Conservation (phyloP, 2,329 filamentous ascomycete genomes). For the Tympanopsis confertula region DNA sequence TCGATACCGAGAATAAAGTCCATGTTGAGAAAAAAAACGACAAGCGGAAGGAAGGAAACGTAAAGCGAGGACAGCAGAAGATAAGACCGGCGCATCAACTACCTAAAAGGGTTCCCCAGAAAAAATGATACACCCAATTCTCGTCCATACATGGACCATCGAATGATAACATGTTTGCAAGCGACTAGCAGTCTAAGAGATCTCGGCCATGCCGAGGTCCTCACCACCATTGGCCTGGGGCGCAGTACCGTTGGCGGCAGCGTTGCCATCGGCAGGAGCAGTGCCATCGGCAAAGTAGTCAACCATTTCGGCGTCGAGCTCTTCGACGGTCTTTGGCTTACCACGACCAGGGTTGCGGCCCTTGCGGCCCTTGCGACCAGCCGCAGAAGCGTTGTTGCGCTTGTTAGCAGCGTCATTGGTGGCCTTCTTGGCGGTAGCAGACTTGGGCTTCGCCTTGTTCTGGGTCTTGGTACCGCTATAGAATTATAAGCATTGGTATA, state of each 20-base stretch:
- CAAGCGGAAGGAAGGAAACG: not conserved
- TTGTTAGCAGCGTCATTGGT: too few relatives aligned
- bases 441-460: not conserved
- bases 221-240: not conserved
- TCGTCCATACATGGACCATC: not conserved
- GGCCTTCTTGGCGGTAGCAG: conserved; percentile 12
- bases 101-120: not conserved
- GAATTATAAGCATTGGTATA: not conserved
- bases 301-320: conserved; percentile 61
- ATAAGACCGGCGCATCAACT: too few relatives aligned
- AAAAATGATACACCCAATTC: not conserved
- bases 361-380: not conserved
- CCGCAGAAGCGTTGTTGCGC: conserved; percentile 16
- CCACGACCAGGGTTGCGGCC: conserved; percentile 21
- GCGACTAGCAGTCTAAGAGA: not conserved
- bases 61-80: not conserved
- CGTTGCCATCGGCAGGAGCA: conserved; percentile 17
- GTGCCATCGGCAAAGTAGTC: conserved; percentile 42
- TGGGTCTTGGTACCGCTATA: not conserved
- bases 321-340: conserved; percentile 48
- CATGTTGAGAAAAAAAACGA: too few relatives aligned
- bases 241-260: conserved; percentile 20
- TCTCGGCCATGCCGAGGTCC: conserved; percentile 1
- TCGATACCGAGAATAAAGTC: too few relatives aligned
- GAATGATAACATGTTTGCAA: too few relatives aligned